phyloP scores from a whole-genome alignment of 2,329 filamentous ascomycete species.

The Colletotrichum sidae region DNA sequence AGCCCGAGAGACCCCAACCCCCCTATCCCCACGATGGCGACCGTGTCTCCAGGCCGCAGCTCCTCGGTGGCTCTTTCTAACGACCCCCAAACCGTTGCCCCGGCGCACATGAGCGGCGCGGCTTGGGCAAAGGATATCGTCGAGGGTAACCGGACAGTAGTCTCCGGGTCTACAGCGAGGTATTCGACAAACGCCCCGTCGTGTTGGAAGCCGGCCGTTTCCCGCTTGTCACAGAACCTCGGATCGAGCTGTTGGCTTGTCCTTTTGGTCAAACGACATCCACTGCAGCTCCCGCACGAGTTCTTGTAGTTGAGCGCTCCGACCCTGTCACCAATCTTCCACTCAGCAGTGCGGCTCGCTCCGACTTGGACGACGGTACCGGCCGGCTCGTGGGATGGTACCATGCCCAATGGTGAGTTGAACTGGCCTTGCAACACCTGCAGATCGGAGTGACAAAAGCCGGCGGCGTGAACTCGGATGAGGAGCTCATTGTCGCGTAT shows the following conservation, averaged over 20 bases:
- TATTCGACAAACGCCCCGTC: conserved; percentile 51
- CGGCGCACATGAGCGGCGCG: conserved; percentile 51
- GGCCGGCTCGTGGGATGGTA: conserved; percentile 51
- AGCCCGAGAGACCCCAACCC: conserved; percentile 50
- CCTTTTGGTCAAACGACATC: conserved; percentile 41
- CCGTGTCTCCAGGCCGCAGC: conserved; percentile 40
- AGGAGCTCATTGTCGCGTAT: conserved; percentile 45
- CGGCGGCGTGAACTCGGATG: conserved; percentile 47
- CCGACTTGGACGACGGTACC: conserved; percentile 47
- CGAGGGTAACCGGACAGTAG: conserved; percentile 44
- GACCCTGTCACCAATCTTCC: conserved; percentile 49
- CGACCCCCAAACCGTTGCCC: conserved; percentile 49
- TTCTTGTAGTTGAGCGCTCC: conserved; percentile 50
- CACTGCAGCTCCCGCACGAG: conserved; percentile 44
- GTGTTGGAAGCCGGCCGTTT: conserved; percentile 48
- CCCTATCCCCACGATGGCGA: conserved; percentile 50
- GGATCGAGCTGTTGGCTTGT: conserved; percentile 41
- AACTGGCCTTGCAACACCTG: conserved; percentile 50
- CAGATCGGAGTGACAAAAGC: conserved; percentile 52
- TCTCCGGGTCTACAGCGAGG: conserved; percentile 45
- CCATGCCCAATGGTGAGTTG: conserved; percentile 43
- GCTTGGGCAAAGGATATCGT: conserved; percentile 47
- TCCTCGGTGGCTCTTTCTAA: conserved; percentile 45
- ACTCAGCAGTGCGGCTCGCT: conserved; percentile 35
- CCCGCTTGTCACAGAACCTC: conserved; percentile 46